Evolutionary conservation across 352 stramenopile genomes (phyloP), one percentile per base, ranked within the genome.

Genomic region (Globisporangium takayamanum): DNA sequence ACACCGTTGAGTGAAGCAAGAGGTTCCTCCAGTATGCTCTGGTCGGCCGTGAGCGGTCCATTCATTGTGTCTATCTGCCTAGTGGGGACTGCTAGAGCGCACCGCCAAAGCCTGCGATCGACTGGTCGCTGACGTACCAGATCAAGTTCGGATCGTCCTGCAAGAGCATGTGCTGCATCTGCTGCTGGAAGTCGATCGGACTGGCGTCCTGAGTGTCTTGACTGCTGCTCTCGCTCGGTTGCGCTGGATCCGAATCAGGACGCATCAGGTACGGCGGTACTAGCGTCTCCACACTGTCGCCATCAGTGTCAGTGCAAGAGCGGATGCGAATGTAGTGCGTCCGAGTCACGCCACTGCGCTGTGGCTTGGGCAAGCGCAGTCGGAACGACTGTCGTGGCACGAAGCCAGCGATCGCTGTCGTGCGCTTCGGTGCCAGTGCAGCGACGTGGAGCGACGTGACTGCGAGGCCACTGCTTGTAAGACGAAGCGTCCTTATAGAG

Each of bases 371-470:
- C 28, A 84, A 54, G 12, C 74, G 69, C 39, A 89, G 67, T 10
- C 73, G 78, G 28, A 89, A 80, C 1, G 74, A 65, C 42, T 87
- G 80, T 45, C 84, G 87, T 7, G 80, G 80, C 48, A 81, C 42
- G 33, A 89, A 89, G 14, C 77, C 80, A 14, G 72, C 64, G 18
- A 87, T 63, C 12, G 55, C 42, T 1, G 42, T 52, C 41, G 62
- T 33, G 10, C 65, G 70, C 30, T 74, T 67, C 22, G 72, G 68
- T 0, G 72, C 77, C 14, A 87, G 51, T 11, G 76, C 72, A 6
- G 76, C 70, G 53, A 89, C n/a, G 55, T 89, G 80, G 51, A 84
- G 46, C 30, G 78, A 73, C 4, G 77, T 87, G 22, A 74, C 61
- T 1, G 69, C 30, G 10, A 88, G 61, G 20, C 61, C 58, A 37